Evolutionary conservation across 225 moss, liverwort and hornwort species (phyloP).

Genomic region (Marchantia polymorpha): DNA sequence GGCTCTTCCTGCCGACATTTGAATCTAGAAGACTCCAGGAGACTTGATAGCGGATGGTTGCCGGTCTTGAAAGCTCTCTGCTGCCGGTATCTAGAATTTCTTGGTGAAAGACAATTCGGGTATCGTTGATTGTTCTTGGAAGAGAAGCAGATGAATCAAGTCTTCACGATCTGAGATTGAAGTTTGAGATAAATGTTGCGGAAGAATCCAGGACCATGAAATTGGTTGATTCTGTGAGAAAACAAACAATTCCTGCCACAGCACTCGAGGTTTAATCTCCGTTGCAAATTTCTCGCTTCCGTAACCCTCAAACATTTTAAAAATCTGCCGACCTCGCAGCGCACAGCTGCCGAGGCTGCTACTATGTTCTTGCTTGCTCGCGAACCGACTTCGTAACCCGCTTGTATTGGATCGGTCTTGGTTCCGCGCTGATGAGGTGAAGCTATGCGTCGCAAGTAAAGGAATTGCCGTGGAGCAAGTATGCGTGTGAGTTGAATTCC

Average conservation of each 20-base stretch:
- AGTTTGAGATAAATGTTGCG: too few species aligned
- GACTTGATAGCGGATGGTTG: background rate
- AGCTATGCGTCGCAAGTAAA: background rate
- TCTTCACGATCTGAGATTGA: too few species aligned
- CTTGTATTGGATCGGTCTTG: background rate
- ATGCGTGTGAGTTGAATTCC: slow-evolving; percentile 29
- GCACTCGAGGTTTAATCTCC: background rate
- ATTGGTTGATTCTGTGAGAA: slow-evolving; percentile 4
- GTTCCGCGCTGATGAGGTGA: slow-evolving; percentile 14
- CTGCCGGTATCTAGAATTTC: background rate
- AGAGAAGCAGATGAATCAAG: too few species aligned
- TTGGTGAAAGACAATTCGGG: background rate
- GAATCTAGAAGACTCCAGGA: background rate
- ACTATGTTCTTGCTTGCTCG: background rate
- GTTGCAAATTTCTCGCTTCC: background rate
- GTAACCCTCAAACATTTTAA: too few species aligned
- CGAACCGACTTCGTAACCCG: background rate
- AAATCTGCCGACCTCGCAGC: background rate
- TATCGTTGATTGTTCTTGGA: background rate
- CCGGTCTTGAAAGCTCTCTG: too few species aligned
- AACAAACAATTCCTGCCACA: background rate
- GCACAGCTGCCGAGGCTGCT: background rate
- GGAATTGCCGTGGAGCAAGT: slow-evolving; percentile 34
- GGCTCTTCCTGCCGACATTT: too few species aligned
- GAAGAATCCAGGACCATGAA: slow-evolving; percentile 19